Conservation (phyloP, 805 yeast genomes). For the Lachancea quebecensis region DNA sequence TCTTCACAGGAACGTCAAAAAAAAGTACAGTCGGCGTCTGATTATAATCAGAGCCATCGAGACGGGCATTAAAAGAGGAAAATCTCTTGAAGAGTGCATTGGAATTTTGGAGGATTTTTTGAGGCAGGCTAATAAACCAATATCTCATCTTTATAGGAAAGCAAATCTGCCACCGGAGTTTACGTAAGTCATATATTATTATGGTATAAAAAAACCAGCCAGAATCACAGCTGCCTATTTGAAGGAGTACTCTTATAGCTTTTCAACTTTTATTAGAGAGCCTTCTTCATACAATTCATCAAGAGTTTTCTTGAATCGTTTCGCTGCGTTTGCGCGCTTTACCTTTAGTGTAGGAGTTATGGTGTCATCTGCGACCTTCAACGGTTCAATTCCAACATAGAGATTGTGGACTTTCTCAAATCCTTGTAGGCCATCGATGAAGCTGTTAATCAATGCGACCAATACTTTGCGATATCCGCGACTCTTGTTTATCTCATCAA, state of each 20-base stretch:
- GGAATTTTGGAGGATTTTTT: constrained; percentile 7
- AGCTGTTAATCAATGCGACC: constrained; percentile 17
- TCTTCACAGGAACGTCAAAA: constrained; percentile 12
- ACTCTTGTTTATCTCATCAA: constrained; percentile 17
- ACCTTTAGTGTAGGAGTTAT: constrained; percentile 63
- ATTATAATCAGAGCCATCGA: constrained; percentile 11
- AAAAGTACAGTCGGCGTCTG: constrained; percentile 13
- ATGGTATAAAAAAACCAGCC: no score
- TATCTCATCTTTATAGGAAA: constrained; percentile 11
- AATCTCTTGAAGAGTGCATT: constrained; percentile 8
- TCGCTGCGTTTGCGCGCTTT: constrained; percentile 44
- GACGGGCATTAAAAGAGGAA: constrained; percentile 6
- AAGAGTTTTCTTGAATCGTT: constrained; percentile 36
- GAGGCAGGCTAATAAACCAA: constrained; percentile 9
- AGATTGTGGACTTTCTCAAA: constrained; percentile 58
- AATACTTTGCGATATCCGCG: constrained; percentile 14
- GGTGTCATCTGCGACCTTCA: constrained; percentile 52
- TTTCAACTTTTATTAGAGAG: constrained; percentile 27
- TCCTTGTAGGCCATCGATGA: constrained; percentile 41
- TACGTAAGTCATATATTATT: background rate
- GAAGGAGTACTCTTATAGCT: constrained; percentile 11
- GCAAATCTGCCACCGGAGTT: constrained; percentile 11
- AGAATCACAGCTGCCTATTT: background rate
- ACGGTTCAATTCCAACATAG: constrained; percentile 48
- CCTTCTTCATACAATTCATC: constrained; percentile 46